Base-by-base conservation (phyloP, 2,329 filamentous ascomycete species). In the Ceratocystis harringtonii region DNA sequence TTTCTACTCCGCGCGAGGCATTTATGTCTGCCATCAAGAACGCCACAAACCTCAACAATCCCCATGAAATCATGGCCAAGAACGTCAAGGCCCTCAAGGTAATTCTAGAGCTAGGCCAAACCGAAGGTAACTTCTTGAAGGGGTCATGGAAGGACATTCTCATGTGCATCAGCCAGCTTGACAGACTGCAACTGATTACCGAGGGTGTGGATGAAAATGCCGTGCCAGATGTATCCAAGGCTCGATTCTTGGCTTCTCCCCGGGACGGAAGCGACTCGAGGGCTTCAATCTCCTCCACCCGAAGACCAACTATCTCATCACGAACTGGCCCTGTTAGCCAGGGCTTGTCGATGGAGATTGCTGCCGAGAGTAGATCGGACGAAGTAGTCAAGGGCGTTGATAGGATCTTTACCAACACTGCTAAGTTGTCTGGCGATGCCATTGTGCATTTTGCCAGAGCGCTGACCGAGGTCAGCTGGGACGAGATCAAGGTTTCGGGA, bases 401-500 rank as follows among this genome's bases (percentile, higher is more conserved):
- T 75, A 84, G 90, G 48, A 97, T 99, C 71, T 99, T 99, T 73
- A 95, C 91, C 61, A 96, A 95, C 72, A 97, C 94, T 0, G 92
- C 92, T 7, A 92, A 95, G 70, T 81, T 99, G 1, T 92, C 89
- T 3, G 92, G 92, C 67, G 91, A 96, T 70, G 92, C 92, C 2
- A 99, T 99, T 71, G 89, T 97, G 1, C 87, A 95, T 73, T 99
- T 99, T 73, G 92, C 96, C 62, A 86, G 86, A 65, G 92, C 94
- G 0, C 77, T 99, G 67, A 95, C 90, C 6, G 91, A 96, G 73
- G 92, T 99, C 69, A 97, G 92, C 75, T 97, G 94, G 94, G 92
- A 97, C 72, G 94, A 99, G 75, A 99, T 99, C 72, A 92, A 95
- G 73, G 95, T 94, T 2, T 97, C 94, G 0, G 94, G 94, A 0